Evolutionary conservation across 768 basidiomycete species (phyloP).

Genomic region (Hygrocybe punicea): DNA sequence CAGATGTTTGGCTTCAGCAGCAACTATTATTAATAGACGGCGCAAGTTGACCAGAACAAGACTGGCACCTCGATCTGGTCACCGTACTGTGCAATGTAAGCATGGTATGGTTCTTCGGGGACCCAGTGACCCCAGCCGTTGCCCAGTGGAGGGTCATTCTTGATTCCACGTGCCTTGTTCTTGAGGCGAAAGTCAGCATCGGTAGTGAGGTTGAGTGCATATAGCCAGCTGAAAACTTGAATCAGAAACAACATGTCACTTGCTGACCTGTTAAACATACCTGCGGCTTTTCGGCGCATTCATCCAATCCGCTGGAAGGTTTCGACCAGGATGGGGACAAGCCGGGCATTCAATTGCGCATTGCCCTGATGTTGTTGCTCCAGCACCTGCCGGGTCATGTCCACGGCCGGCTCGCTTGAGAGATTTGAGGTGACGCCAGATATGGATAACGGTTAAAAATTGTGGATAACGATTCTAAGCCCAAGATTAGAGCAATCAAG

Average conservation of each 20-base stretch:
- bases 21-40: background rate
- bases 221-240: constrained; percentile 24
- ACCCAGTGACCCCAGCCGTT: constrained; percentile 23
- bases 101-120: constrained; percentile 5
- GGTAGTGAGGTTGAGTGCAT: constrained; percentile 25
- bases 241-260: background rate
- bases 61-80: constrained; percentile 11
- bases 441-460: background rate
- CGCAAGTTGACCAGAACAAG: background rate
- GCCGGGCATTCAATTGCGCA: constrained; percentile 24
- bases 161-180: constrained; percentile 20
- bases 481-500: background rate
- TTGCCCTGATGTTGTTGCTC: constrained; percentile 11
- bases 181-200: constrained; percentile 36
- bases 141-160: constrained; percentile 18
- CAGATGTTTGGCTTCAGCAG: constrained; percentile 11
- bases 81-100: constrained; percentile 4
- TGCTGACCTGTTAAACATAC: background rate
- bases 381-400: constrained; percentile 7
- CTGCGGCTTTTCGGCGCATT: constrained; percentile 3
- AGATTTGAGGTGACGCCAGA: background rate
- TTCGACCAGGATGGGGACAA: constrained; percentile 23
- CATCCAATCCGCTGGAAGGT: constrained; percentile 16
- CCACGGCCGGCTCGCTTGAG: constrained; percentile 24
- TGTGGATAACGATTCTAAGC: background rate